Base-by-base conservation (phyloP, 2,329 filamentous ascomycete species). In the Fusarium temperatum region DNA sequence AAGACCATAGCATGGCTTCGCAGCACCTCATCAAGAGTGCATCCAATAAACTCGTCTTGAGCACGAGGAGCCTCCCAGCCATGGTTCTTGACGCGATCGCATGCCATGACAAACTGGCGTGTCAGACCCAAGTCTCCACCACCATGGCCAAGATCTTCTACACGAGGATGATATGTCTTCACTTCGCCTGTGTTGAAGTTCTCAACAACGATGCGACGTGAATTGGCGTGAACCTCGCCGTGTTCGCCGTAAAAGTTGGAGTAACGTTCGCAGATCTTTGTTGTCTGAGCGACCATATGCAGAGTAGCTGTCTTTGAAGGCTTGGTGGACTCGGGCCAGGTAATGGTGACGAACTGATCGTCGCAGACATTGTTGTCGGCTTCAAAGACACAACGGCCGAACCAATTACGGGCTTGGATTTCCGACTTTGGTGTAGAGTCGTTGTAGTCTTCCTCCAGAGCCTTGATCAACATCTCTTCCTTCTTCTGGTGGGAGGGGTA, bases 341-440 rank as follows among this genome's bases (percentile, higher is more conserved):
- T 90, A 59, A 98, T 90, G 1, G 93, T 96, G 26, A 98, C 96
- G 32, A 92, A 89, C 81, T 98, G 96, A 78, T 98, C 94, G 81
- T 99, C 96, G 78, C 92, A 94, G 47, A 98, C 96, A 78, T 97
- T 91, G 83, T 98, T 99, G 83, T 97, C 95, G 9, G 92, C 87
- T 80, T 98, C 96, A 83, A 92, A 98, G 4, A 98, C 96, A 80
- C 96, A 99, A n/a, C 96, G 90, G 0, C 96, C 96, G 79, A 95
- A 98, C 94, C 95, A 93, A 73, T 92, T 92, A 15, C 87, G 84
- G 10, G 84, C 83, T 7, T 85, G 85, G 4, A 88, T 80, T n/a
- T 86, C 83, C 3, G 82, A 78, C 60, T 84, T 81, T 8, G 87
- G 85, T 1, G 86, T 89, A 12, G 82, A 79, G 3, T 82, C 79